Conservation (phyloP, 1,139 yeast species). For the Spencermartinsiella ligniputridi region DNA sequence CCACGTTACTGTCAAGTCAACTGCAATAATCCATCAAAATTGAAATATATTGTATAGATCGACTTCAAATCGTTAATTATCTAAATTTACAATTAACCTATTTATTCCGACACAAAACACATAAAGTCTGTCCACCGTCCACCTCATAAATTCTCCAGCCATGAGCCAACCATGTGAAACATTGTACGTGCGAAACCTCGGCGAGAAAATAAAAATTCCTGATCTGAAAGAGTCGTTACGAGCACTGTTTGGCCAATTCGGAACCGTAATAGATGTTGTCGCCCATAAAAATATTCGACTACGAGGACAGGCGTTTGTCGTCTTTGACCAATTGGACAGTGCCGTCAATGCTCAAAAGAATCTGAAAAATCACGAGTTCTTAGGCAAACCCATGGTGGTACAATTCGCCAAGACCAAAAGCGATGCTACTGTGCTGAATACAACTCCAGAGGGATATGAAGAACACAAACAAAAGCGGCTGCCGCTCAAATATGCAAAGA, state of each 20-base stretch:
- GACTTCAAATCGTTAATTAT: no score
- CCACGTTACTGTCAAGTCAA: no score
- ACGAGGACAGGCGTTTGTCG: slow-evolving; percentile 86
- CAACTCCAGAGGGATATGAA: slow-evolving; percentile 27
- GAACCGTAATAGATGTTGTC: slow-evolving; percentile 49
- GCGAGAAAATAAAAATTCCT: slow-evolving; percentile 59
- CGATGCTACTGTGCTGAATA: slow-evolving; percentile 39
- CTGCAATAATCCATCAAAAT: no score
- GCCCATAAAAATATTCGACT: slow-evolving; percentile 59
- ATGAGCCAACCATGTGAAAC: slow-evolving; percentile 10
- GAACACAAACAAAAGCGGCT: slow-evolving; percentile 31
- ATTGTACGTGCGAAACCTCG: slow-evolving; percentile 62
- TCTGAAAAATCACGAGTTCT: slow-evolving; percentile 34
- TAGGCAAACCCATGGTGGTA: slow-evolving; percentile 51
- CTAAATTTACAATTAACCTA: no score
- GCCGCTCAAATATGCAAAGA: slow-evolving; percentile 24
- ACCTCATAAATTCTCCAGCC: neutral
- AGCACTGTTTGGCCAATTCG: slow-evolving; percentile 44
- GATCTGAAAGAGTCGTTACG: slow-evolving; percentile 46
- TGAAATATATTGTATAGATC: no score
- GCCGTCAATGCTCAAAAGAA: slow-evolving; percentile 45
- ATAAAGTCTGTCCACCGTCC: no score
- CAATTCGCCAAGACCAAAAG: slow-evolving; percentile 44
- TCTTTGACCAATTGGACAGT: slow-evolving; percentile 43
- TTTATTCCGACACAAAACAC: no score